Conservation (phyloP, 768 basidiomycete genomes). For the Lentinula sp. region DNA sequence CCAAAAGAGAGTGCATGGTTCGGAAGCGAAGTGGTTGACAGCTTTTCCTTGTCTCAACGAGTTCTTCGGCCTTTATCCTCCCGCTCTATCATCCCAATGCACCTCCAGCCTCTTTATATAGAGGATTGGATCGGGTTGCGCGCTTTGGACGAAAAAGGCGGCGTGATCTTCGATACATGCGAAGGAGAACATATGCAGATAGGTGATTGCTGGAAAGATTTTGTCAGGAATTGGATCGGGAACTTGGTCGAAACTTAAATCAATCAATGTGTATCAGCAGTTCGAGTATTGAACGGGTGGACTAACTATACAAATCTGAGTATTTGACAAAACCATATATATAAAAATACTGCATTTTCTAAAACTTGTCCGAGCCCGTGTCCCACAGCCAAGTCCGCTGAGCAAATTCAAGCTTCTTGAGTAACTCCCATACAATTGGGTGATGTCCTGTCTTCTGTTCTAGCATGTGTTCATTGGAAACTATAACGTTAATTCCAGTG, state of each 20-base stretch:
- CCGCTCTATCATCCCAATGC: constrained; percentile 53
- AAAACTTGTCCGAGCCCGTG: background rate
- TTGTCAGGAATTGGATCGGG: constrained; percentile 42
- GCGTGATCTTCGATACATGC: constrained; percentile 55
- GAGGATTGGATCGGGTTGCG: constrained; percentile 83
- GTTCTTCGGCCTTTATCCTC: constrained; percentile 8
- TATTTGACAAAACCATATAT: background rate
- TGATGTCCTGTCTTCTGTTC: background rate
- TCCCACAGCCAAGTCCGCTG: background rate
- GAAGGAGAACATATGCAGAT: constrained; percentile 76
- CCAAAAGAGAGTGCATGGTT: constrained; percentile 89
- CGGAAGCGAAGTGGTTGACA: constrained; percentile 54
- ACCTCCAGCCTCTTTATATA: constrained; percentile 60
- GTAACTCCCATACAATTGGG: constrained; percentile 1
- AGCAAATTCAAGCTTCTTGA: background rate
- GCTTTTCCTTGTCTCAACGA: constrained; percentile 15
- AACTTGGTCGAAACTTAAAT: background rate
- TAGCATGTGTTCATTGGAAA: background rate
- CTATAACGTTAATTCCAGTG: no score
- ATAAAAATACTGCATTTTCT: background rate
- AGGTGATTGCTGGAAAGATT: constrained; percentile 50
- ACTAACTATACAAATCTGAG: background rate
- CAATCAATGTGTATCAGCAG: background rate
- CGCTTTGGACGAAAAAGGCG: constrained; percentile 59
- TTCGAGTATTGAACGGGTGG: background rate